Base-by-base conservation (phyloP, 805 yeast species). In the Candida palmyrensis region DNA sequence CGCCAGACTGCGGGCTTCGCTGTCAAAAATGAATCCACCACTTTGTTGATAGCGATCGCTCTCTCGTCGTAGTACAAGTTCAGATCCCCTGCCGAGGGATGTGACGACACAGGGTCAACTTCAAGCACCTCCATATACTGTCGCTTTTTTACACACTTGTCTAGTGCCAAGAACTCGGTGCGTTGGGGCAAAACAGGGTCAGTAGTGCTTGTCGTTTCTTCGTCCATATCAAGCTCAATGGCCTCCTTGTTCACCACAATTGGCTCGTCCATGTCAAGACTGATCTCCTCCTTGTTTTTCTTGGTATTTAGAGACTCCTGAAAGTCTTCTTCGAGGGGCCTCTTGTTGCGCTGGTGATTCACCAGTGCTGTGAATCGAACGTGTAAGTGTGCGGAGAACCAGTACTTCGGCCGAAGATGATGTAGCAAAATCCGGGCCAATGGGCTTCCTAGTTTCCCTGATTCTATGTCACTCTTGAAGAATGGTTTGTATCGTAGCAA, bases 381-480 rank as follows among this genome's bases (percentile, higher is more conserved):
- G 55, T 92, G 98, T 36, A 92, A 55, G 61, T 92, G 98, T 8
- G 94, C 94, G 44, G 92, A 77, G 39, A 85, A 74, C 98, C 97
- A 92, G 53, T 73, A 65, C 12, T 54, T 41, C 0, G 97, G 97
- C 45, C 59, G 66, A 34, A 86, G 41, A 11, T 50, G 46, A 16
- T 63, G 46, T 43, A 92, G 55, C 11, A 87, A 51, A 14, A 62
- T 59, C 64, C 73, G 67, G 30, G 76, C 75, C 6, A 81, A 65
- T 0, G 89, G 86, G 12, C 82, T 82, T 0, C 98, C 98, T 30
- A 90, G 59, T 12, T 59, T 59, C 1, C 77, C 75, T 2, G 58
- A 58, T 2, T 66, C 57, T 1, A 88, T 70, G 53, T 90, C 97
- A 2, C 48, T 46, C 38, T 59, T 63, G 53, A 92, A 84, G 47